Conservation (phyloP, 2,329 filamentous ascomycete genomes). For the Ophiostoma novo-ulmi region DNA sequence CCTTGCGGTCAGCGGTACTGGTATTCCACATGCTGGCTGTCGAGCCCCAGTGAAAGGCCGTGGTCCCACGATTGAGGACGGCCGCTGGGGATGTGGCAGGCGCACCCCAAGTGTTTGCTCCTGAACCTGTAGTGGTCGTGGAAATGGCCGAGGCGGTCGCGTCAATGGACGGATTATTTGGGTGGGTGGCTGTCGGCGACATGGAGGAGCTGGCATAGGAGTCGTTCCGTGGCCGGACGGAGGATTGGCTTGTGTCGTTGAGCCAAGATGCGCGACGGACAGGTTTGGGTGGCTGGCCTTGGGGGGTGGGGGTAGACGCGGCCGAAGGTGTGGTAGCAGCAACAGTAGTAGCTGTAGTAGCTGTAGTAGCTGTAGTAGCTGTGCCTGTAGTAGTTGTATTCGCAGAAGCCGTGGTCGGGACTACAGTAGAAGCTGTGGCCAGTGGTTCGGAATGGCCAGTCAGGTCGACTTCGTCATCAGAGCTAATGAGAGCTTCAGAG, state of each 20-base stretch:
- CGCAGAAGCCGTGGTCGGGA: conserved; percentile 12
- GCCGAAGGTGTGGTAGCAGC: background rate
- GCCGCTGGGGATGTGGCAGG: conserved; percentile 46
- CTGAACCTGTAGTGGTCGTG: background rate
- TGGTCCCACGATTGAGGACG: conserved; percentile 44
- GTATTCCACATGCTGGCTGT: conserved; percentile 67
- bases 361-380: conserved; percentile 29
- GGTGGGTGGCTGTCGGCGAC: conserved; percentile 70
- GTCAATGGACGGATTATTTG: conserved; percentile 71
- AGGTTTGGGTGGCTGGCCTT: conserved; percentile 51
- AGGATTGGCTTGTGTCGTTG: conserved; percentile 67
- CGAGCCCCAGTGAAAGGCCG: conserved; percentile 65
- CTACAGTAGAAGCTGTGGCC: background rate
- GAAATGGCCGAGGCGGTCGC: conserved; percentile 34
- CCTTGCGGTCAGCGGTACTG: conserved; percentile 59
- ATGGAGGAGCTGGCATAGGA: conserved; percentile 73
- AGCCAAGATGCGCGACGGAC: conserved; percentile 76
- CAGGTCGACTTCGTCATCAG: conserved; percentile 81
- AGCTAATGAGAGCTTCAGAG: conserved; percentile 87
- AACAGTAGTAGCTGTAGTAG: background rate
- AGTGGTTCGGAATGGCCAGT: conserved; percentile 38
- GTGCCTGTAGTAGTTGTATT: conserved; percentile 20
- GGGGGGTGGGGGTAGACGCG: conserved; percentile 30
- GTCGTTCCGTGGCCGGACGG: conserved; percentile 63
- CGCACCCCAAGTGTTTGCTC: conserved; percentile 46